Conservation (phyloP, 805 yeast genomes). For the Starmerella geochares region DNA sequence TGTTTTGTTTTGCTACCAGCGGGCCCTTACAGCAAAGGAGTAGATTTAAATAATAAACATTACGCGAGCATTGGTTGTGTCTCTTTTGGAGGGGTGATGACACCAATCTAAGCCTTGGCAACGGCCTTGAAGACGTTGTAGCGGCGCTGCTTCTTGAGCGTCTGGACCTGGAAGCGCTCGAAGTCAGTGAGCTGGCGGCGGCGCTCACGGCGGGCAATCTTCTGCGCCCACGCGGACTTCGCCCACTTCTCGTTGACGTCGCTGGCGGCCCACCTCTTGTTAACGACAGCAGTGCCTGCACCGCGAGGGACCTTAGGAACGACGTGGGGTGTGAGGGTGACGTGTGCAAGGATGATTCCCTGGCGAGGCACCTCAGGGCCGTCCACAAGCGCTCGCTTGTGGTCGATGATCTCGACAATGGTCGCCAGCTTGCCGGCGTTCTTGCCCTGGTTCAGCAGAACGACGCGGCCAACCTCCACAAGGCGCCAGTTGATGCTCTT, state of each 20-base stretch:
- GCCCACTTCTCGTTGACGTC: slow-evolving; percentile 86
- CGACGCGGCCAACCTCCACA: slow-evolving; percentile 99
- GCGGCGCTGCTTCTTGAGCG: slow-evolving; percentile 95
- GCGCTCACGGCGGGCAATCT: slow-evolving; percentile 88
- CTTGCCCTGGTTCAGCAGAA: slow-evolving; percentile 72
- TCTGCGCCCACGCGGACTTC: slow-evolving; percentile 93
- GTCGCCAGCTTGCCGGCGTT: slow-evolving; percentile 79
- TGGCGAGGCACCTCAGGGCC: slow-evolving; percentile 97
- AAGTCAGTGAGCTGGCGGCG: slow-evolving; percentile 91
- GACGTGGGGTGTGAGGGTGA: slow-evolving; percentile 86
- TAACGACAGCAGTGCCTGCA: slow-evolving; percentile 71
- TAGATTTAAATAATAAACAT: slow-evolving; percentile 9
- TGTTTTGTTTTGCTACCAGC: slow-evolving; percentile 6
- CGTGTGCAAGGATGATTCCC: slow-evolving; percentile 75
- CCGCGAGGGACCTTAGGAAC: slow-evolving; percentile 86
- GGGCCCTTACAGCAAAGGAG: slow-evolving; percentile 5
- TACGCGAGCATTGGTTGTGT: slow-evolving; percentile 9
- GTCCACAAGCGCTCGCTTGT: slow-evolving; percentile 94
- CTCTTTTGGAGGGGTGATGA: not conserved
- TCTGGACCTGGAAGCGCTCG: slow-evolving; percentile 98
- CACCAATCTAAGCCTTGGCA: slow-evolving; percentile 65
- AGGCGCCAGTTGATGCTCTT: slow-evolving; percentile 98
- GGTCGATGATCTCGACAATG: slow-evolving; percentile 97
- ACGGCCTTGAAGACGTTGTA: slow-evolving; percentile 89
- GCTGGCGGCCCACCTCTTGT: slow-evolving; percentile 90